A percentile compares a stretch with the other conserved stretches of the same genome.
phyloP scores from a whole-genome alignment of 768 basidiomycete genomes.

The Amanita molliuscula region DNA sequence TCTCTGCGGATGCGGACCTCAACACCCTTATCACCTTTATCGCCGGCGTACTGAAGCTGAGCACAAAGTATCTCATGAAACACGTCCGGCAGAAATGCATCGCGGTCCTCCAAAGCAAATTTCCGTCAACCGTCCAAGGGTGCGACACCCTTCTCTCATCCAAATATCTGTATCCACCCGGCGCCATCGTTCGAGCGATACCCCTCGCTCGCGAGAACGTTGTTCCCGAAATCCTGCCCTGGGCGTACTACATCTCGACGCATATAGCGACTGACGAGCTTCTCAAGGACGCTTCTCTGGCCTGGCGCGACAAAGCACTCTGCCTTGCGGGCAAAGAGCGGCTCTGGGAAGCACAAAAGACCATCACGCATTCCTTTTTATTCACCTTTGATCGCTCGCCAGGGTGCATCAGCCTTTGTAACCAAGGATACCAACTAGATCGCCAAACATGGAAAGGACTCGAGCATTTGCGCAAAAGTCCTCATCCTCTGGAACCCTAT shows the following conservation, averaged over 20 bases:
- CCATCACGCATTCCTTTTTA: slow-evolving; percentile 23
- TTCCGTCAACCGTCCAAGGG: slow-evolving; percentile 28
- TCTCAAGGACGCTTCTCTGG: slow-evolving; percentile 22
- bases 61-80: slow-evolving; percentile 32
- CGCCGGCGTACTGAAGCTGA: slow-evolving; percentile 30
- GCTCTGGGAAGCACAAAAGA: slow-evolving; percentile 30
- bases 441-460: slow-evolving; percentile 19
- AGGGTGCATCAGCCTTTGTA: slow-evolving; percentile 18
- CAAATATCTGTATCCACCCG: slow-evolving; percentile 24
- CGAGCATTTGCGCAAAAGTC: slow-evolving; percentile 23
- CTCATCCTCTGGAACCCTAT: slow-evolving; percentile 29
- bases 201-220: slow-evolving; percentile 29
- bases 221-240: slow-evolving; percentile 30
- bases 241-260: slow-evolving; percentile 35
- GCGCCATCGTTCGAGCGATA: slow-evolving; percentile 29
- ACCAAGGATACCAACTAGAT: slow-evolving; percentile 15
- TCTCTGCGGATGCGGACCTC: slow-evolving; percentile 22
- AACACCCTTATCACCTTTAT: slow-evolving; percentile 27
- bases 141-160: slow-evolving; percentile 27
- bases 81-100: slow-evolving; percentile 28
- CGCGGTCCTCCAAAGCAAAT: slow-evolving; percentile 26
- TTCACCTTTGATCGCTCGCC: slow-evolving; percentile 24
- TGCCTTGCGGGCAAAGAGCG: slow-evolving; percentile 29
- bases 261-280: slow-evolving; percentile 26
- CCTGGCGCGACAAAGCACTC: slow-evolving; percentile 31